Evolutionary conservation across 352 stramenopile species (phyloP).

Genomic region (Pythium aphanidermatum): DNA sequence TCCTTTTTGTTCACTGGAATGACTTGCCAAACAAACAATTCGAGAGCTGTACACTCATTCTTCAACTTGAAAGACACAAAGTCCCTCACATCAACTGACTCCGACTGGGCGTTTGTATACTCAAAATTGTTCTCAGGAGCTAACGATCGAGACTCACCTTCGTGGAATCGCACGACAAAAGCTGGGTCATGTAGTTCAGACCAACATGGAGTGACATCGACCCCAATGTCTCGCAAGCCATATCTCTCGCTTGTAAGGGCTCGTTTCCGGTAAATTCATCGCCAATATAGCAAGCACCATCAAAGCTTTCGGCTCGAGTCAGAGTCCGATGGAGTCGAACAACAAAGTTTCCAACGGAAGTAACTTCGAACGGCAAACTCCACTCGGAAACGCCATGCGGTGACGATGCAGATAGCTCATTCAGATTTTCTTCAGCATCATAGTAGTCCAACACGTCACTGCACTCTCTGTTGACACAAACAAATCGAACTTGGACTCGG

Average conservation of each 20-base stretch:
- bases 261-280: constrained; percentile 17
- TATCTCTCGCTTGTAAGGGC: constrained; percentile 12
- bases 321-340: constrained; percentile 63
- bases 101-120: no score
- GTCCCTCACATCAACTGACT: constrained; percentile 43
- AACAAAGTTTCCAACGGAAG: constrained; percentile 75
- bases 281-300: constrained; percentile 8
- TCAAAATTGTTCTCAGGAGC: no score
- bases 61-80: constrained; percentile 80
- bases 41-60: constrained; percentile 76
- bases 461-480: constrained; percentile 16
- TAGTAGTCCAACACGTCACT: neutral
- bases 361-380: constrained; percentile 75
- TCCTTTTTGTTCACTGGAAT: constrained; percentile 48
- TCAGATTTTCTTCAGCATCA: constrained; percentile 1
- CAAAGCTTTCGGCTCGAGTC: constrained; percentile 23
- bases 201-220: constrained; percentile 49
- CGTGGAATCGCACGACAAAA: constrained; percentile 24
- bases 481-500: constrained; percentile 72
- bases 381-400: constrained; percentile 44
- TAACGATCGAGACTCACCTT: no score
- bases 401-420: constrained; percentile 1
- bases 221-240: constrained; percentile 8
- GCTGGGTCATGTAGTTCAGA: constrained; percentile 73
- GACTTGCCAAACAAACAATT: constrained; percentile 79